phyloP scores from a whole-genome alignment of 1,139 yeast genomes.

The Pichia sp. region DNA sequence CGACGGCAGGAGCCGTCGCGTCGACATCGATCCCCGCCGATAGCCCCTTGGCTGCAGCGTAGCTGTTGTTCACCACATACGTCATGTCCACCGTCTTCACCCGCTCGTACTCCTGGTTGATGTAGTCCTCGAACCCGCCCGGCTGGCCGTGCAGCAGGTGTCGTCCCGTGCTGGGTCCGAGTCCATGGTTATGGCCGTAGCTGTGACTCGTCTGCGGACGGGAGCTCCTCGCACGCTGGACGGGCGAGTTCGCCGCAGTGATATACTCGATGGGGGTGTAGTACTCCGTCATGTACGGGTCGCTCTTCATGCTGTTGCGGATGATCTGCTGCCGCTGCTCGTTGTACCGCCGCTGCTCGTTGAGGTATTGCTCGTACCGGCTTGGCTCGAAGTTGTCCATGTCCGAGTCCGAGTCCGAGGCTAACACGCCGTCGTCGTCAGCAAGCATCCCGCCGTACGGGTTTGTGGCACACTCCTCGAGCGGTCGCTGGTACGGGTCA shows the following conservation, averaged over 20 bases:
- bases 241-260: not conserved
- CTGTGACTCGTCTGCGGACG: not conserved
- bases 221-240: not conserved
- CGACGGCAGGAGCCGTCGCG: not conserved
- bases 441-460: not conserved
- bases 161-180: too few species aligned
- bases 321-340: constrained; percentile 7
- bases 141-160: not conserved
- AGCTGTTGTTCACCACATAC: constrained; percentile 1
- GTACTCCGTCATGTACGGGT: constrained; percentile 11
- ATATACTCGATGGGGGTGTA: constrained; percentile 2
- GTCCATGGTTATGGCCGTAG: not conserved
- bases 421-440: not conserved
- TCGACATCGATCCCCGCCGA: constrained; percentile 7
- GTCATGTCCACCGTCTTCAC: constrained; percentile 9
- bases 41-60: constrained; percentile 3
- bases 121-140: constrained; percentile 2
- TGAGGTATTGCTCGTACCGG: constrained; percentile 10
- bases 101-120: constrained; percentile 3
- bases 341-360: not conserved
- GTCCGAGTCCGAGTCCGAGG: not conserved
- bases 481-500: not conserved
- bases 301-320: constrained; percentile 13
- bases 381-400: constrained; percentile 1
- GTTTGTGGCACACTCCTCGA: not conserved